Base-by-base conservation (phyloP, 176 grass and related monocot species). In the Paspalum vaginatum region DNA sequence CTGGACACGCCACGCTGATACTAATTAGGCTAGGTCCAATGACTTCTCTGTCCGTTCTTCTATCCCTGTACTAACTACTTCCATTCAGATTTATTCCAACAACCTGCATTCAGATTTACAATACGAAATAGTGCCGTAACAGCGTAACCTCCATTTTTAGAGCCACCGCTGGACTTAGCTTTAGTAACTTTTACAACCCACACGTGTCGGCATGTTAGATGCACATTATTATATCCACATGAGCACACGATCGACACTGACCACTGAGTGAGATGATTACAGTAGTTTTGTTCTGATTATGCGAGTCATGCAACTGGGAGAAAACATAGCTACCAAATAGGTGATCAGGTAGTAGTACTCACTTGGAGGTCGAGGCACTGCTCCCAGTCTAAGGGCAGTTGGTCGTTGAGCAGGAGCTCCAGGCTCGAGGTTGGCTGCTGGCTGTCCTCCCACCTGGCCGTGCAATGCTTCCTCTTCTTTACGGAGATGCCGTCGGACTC, bases 351-450 rank as follows among this genome's bases (percentile, higher is more conserved):
- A 50, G 66, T 1, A 4, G 2, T 16, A 88, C 79, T 90, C 68
- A 94, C 95, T 54, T 79, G 80, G 51, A 98, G 92, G 80, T 98
- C 95, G 17, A 98, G 92, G 82, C 95, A 94, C 74, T 98, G 95
- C 75, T 98, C 95, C 95, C 95, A 98, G 69, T 92, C 89, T 16
- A 89, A 74, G 37, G 95, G 92, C 78, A 98, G 85, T 41, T 92
- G 95, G 43, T 94, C 87, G 70, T 80, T 72, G 64, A 98, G 83
- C 77, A 92, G 95, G 68, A 98, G 89, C 8, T 94, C 95, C 14
- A 98, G 72, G 71, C 76, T 85, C 44, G 79, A 62, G 3, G 88
- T 79, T 27, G 85, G 58, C 72, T 44, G 59, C 25, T 84, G 55
- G 60, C 18, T 85, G n/a, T n/a, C 81, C 50, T 92, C 88, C 77